phyloP scores from a whole-genome alignment of 2,329 filamentous ascomycete species.

The Lecanicillium sp. region DNA sequence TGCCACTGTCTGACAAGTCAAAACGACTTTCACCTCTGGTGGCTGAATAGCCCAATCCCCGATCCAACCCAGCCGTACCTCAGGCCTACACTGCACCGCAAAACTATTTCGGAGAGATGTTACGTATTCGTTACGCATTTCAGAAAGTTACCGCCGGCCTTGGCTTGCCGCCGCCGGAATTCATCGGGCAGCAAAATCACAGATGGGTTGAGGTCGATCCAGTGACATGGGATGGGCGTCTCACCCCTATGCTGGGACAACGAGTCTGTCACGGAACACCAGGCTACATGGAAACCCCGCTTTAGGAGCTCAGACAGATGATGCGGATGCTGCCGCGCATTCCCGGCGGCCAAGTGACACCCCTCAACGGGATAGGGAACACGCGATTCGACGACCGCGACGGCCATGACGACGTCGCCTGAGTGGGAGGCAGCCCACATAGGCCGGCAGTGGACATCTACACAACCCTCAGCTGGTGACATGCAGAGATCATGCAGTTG shows the following conservation, averaged over 20 bases:
- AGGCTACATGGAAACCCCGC: neutral
- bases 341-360: neutral
- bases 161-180: too few species aligned
- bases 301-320: neutral
- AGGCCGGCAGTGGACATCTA: slow-evolving; percentile 1
- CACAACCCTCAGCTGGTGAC: neutral
- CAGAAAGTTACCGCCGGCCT: too few species aligned
- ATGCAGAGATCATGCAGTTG: too few species aligned
- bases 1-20: too few species aligned
- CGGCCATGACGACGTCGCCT: neutral
- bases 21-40: too few species aligned
- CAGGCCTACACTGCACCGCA: too few species aligned
- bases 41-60: too few species aligned
- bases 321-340: slow-evolving; percentile 7
- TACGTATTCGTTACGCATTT: too few species aligned
- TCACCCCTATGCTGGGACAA: neutral
- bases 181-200: too few species aligned
- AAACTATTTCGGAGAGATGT: too few species aligned
- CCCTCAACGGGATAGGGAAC: neutral
- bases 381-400: neutral
- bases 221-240: slow-evolving; percentile 1
- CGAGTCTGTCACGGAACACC: slow-evolving; percentile 1
- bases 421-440: neutral
- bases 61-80: too few species aligned
- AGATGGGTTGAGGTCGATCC: too few species aligned